These are phyloP conservation scores for Candida incommunis DNA, from an alignment of 805 yeast genomes.

Conservation along the genomic window DNA sequence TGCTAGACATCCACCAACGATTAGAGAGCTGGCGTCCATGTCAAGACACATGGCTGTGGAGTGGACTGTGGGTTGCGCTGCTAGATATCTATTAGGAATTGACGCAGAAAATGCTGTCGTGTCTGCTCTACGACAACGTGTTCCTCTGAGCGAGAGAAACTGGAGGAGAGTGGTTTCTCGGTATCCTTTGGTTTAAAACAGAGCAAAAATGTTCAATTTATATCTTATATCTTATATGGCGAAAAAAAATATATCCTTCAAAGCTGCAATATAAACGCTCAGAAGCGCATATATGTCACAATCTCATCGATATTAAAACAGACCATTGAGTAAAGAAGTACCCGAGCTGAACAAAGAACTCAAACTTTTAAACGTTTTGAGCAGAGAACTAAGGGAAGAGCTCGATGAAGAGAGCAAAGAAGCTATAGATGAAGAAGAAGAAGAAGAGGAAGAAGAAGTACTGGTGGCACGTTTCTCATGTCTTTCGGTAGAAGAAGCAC, in stretches of 20 bases:
- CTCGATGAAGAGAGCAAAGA: neutral
- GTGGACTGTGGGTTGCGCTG: neutral
- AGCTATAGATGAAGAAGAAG: neutral
- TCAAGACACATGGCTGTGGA: neutral
- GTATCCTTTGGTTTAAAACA: neutral
- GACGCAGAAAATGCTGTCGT: neutral
- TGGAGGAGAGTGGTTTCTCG: neutral
- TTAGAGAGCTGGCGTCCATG: neutral
- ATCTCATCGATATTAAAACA: neutral
- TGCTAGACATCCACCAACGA: slow-evolving; percentile 4
- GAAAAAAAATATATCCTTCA: too few relatives aligned
- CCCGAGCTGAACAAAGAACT: neutral
- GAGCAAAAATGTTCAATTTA: neutral
- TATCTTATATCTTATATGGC: neutral
- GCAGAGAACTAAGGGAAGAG: neutral
- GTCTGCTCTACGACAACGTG: neutral
- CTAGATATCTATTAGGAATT: neutral
- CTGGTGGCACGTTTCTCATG: neutral
- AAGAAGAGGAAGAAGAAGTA: neutral
- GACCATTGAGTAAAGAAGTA: neutral
- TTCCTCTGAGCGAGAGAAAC: neutral
- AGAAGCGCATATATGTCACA: neutral
- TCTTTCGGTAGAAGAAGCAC: too few relatives aligned
- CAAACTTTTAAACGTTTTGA: neutral
- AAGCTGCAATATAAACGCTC: neutral